Evolutionary conservation across 164 flowering plant species (phyloP).

Genomic region (Piper longum): DNA sequence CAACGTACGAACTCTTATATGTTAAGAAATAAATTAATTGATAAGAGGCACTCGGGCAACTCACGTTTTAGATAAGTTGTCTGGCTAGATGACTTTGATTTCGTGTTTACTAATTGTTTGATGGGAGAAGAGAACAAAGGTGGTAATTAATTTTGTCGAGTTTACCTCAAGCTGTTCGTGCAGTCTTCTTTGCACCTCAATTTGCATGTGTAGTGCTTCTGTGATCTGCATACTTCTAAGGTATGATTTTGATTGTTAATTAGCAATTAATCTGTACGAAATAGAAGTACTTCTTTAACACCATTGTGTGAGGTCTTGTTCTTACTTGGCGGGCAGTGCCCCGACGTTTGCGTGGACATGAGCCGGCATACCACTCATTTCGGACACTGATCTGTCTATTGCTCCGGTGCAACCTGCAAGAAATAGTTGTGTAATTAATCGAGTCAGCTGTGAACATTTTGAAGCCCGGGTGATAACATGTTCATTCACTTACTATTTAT

Average conservation of each 20-base stretch:
- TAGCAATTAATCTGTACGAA: not conserved
- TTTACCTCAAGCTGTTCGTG: constrained; percentile 93
- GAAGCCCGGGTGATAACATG: not conserved
- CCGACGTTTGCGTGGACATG: constrained; percentile 26
- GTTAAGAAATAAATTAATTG: no score
- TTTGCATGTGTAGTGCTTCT: constrained; percentile 89
- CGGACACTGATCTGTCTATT: constrained; percentile 35
- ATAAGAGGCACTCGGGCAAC: no score
- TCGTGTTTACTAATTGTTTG: no score
- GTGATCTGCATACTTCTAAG: constrained; percentile 55
- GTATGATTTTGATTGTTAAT: constrained; percentile 7
- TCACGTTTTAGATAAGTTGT: no score
- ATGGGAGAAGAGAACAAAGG: no score
- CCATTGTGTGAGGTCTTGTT: no score
- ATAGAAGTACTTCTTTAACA: not conserved
- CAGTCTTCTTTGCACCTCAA: constrained; percentile 85
- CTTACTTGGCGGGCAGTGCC: constrained; percentile 60
- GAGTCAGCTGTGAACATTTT: not conserved
- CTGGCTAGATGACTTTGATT: no score
- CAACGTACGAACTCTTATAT: no score
- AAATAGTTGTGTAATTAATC: not conserved
- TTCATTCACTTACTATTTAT: constrained; percentile 26
- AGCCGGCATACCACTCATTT: constrained; percentile 29
- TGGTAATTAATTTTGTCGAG: no score
- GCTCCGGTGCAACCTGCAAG: constrained; percentile 18